Evolutionary conservation across 257 asterid species (phyloP), one percentile per base, ranked within the genome.

Genomic region (Eucommia ulmoides): DNA sequence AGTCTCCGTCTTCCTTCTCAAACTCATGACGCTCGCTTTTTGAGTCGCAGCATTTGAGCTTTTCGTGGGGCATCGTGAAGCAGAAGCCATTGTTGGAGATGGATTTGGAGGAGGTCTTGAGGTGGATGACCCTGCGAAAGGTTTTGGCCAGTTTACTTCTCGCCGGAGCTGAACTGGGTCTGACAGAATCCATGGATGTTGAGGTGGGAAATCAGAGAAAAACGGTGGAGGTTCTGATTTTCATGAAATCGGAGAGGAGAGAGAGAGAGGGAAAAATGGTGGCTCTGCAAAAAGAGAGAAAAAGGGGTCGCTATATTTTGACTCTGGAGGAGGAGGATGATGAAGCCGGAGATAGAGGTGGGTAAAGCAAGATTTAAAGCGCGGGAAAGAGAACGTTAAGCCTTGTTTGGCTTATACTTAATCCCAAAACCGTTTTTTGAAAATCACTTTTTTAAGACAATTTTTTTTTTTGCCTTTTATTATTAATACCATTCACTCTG

Each of bases 11-110:
- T 21, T 84, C 91, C 21, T 63, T 73, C 54, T 71, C 67, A n/a
- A 84, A 68, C 17, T 65, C 84, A 1, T 67, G 80, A 3, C 8
- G 12, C 6, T 29, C 12, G 38, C 12, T 29, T 29, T 42, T 42
- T 16, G 95, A 66, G 50, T 82, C 97, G 74, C 88, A 88, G 64
- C 95, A 84, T 51, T 84, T 58, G 65, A 84, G 81, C 26, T 82
- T 88, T 19, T 88, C 93, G 50, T 77, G 97, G 7, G 97, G 93
- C 20, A 84, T 78, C 0, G 76, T 62, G 14, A 82, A 71, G 65
- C 94, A 84, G 49, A 84, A 82, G 0, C 79, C 88, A 10, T 76
- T 74, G 60, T 55, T 75, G 1, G 93, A 70, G 24, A 69, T 67
- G 5, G 33, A 50, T 20, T 67, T 75, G 3, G 74, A 23, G 24